Percentiles rank a stretch among this genome's conserved stretches.
These are phyloP conservation scores for Lecanicillium sp. DNA, from an alignment of 2,329 filamentous ascomycete genomes.

Conservation along the genomic window DNA sequence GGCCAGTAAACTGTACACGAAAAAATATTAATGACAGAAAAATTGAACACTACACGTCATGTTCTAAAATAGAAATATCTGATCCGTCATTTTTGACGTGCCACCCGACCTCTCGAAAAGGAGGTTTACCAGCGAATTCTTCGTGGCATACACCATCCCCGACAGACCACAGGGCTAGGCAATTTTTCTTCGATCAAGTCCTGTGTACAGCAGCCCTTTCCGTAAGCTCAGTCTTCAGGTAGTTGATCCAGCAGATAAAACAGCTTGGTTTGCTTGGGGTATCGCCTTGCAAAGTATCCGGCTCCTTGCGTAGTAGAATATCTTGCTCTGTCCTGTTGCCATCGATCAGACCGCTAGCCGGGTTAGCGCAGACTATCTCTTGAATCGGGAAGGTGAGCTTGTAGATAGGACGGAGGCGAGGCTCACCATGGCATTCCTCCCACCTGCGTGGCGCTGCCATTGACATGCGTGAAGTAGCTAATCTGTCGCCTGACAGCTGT, in stretches of 20 bases:
- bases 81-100: slow-evolving; percentile 46
- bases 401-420: slow-evolving; percentile 21
- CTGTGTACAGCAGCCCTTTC: slow-evolving; percentile 44
- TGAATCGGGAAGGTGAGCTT: slow-evolving; percentile 59
- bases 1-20: too few relatives aligned
- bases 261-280: slow-evolving; percentile 48
- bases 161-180: slow-evolving; percentile 57
- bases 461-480: neutral
- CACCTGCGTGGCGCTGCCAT: neutral
- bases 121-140: slow-evolving; percentile 41
- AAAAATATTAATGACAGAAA: neutral
- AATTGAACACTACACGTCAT: neutral
- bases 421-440: neutral
- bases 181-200: slow-evolving; percentile 44
- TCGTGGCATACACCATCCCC: slow-evolving; percentile 52
- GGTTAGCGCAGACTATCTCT: slow-evolving; percentile 52
- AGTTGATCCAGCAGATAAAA: slow-evolving; percentile 49
- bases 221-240: slow-evolving; percentile 40
- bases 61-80: slow-evolving; percentile 47
- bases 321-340: slow-evolving; percentile 54
- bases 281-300: slow-evolving; percentile 47
- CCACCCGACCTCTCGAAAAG: slow-evolving; percentile 47
- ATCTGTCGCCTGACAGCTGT: slow-evolving; percentile 24
- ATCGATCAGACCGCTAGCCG: slow-evolving; percentile 51
- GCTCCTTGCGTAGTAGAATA: slow-evolving; percentile 50